Percentiles rank a stretch among this genome's conserved stretches.
Evolutionary conservation across 2,329 filamentous ascomycete species (phyloP).

Genomic region (Xylaria multiplex): DNA sequence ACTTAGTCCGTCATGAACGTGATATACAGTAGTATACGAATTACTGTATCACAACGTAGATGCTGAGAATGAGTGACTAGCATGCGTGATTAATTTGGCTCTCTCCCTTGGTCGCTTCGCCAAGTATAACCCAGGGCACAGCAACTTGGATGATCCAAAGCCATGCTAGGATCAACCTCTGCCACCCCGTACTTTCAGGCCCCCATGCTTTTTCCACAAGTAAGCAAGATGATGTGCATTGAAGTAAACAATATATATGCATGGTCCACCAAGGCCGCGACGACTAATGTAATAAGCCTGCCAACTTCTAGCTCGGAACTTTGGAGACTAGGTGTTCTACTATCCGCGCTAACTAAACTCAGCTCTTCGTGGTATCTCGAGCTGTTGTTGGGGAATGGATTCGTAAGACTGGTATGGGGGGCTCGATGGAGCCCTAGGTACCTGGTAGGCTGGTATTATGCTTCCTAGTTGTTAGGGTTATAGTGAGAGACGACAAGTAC

Average conservation of each 20-base stretch:
- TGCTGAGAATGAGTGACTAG: slow-evolving; percentile 12
- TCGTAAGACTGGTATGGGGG: neutral
- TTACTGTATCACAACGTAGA: slow-evolving; percentile 17
- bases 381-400: neutral
- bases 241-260: neutral
- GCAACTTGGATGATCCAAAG: neutral
- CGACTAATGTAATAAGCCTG: neutral
- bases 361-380: slow-evolving; percentile 1
- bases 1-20: slow-evolving; percentile 11
- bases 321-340: slow-evolving; percentile 1
- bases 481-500: neutral
- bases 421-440: neutral
- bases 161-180: slow-evolving; percentile 1
- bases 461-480: neutral
- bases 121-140: neutral
- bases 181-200: neutral
- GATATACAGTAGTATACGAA: slow-evolving; percentile 14
- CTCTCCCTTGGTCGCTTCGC: neutral
- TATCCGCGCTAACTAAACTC: neutral
- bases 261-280: neutral
- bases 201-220: neutral
- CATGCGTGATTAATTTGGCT: slow-evolving; percentile 9
- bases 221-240: slow-evolving; percentile 19
- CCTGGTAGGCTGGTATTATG: too few relatives aligned
- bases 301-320: neutral